Conservation (phyloP, 495 filamentous ascomycete genomes). For the Bombardia bombarda region DNA sequence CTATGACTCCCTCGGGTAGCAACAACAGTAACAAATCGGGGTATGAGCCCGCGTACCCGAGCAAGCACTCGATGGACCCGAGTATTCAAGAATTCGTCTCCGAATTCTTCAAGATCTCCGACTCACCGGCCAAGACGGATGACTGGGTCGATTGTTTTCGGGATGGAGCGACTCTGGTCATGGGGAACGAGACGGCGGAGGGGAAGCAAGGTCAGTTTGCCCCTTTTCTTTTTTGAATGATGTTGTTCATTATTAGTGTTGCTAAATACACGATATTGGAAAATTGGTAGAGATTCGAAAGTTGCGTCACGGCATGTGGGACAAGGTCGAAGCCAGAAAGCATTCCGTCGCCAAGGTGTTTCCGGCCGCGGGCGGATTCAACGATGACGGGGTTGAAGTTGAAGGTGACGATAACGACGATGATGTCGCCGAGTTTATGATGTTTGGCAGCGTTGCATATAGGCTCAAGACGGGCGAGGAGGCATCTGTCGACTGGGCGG, state of each 20-base stretch:
- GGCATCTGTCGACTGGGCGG: constrained; percentile 13
- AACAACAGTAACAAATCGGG: no score
- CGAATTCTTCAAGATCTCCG: constrained; percentile 30
- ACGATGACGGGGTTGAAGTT: no score
- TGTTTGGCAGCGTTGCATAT: constrained; percentile 21
- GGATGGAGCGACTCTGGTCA: constrained; percentile 22
- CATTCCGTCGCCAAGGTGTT: constrained; percentile 27
- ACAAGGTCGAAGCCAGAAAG: constrained; percentile 16
- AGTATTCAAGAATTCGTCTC: constrained; percentile 25
- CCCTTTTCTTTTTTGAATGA: no score
- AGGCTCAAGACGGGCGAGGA: constrained; percentile 11
- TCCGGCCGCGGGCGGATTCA: constrained; percentile 15
- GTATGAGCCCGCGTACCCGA: constrained; percentile 25
- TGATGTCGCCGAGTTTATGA: constrained; percentile 23
- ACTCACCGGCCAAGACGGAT: constrained; percentile 23
- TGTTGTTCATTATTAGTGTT: no score
- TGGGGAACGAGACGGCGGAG: constrained; percentile 21
- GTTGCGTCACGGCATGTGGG: constrained; percentile 19
- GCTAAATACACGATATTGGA: no score
- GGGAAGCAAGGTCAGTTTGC: constrained; percentile 22
- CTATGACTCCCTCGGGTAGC: no score
- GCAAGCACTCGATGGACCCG: constrained; percentile 8
- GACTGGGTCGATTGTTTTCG: constrained; percentile 32
- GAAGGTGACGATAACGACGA: neutral
- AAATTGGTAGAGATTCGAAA: constrained; percentile 16